Percentiles rank a stretch among this genome's conserved stretches.
Conservation (phyloP, 768 basidiomycete species). For the Amanita muscaria region DNA sequence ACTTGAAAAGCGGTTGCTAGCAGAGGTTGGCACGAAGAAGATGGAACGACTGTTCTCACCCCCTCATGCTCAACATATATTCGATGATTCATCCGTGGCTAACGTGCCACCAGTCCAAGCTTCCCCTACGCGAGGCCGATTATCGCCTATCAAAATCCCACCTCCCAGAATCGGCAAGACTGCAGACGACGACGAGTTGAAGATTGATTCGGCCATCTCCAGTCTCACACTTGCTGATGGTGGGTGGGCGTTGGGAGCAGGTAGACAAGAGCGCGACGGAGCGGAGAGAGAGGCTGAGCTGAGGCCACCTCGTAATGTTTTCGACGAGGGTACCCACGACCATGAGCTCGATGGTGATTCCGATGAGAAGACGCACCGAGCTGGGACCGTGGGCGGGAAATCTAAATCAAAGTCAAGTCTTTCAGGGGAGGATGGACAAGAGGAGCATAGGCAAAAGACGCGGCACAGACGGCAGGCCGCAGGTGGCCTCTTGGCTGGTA, state of each 20-base stretch:
- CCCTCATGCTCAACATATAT: slow-evolving; percentile 26
- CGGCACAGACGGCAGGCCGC: slow-evolving; percentile 13
- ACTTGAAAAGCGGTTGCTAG: slow-evolving; percentile 56
- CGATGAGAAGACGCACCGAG: slow-evolving; percentile 32
- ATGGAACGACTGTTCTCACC: slow-evolving; percentile 22
- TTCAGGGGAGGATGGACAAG: slow-evolving; percentile 5
- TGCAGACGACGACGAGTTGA: slow-evolving; percentile 16
- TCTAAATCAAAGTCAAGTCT: slow-evolving; percentile 7
- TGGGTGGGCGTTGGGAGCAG: slow-evolving; percentile 14
- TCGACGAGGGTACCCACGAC: slow-evolving; percentile 15
- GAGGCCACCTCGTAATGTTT: slow-evolving; percentile 5
- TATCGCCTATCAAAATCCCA: slow-evolving; percentile 15
- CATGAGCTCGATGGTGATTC: slow-evolving; percentile 25
- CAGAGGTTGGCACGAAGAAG: slow-evolving; percentile 66
- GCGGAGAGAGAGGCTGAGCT: slow-evolving; percentile 9
- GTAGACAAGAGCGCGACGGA: slow-evolving; percentile 15
- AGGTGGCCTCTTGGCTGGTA: slow-evolving; percentile 10
- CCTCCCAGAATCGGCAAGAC: slow-evolving; percentile 29
- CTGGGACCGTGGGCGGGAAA: slow-evolving; percentile 16
- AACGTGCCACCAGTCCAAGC: background rate
- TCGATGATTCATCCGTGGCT: slow-evolving; percentile 10
- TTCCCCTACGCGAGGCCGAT: slow-evolving; percentile 3
- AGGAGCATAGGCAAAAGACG: slow-evolving; percentile 17
- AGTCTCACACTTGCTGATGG: slow-evolving; percentile 40
- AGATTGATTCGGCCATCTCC: slow-evolving; percentile 44